phyloP scores from a whole-genome alignment of 768 basidiomycete genomes.

The Boletus vermiculosoides region DNA sequence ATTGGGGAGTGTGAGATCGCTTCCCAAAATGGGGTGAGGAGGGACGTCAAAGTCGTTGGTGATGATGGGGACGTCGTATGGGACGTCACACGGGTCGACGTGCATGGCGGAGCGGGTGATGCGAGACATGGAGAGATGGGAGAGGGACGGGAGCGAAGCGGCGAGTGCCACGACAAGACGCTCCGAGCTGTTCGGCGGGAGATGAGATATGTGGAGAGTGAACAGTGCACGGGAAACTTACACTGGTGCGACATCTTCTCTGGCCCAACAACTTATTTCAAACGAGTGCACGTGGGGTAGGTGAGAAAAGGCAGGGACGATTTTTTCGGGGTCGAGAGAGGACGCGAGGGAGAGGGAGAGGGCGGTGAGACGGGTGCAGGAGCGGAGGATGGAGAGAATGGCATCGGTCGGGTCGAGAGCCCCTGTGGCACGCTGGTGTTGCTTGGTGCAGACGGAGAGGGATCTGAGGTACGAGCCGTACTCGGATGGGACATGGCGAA shows the following conservation, averaged over 20 bases:
- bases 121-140: conserved; percentile 57
- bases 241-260: conserved; percentile 38
- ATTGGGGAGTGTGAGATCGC: conserved; percentile 60
- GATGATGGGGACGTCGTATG: conserved; percentile 54
- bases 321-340: conserved; percentile 17
- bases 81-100: conserved; percentile 46
- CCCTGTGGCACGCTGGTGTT: conserved; percentile 33
- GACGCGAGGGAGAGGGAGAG: conserved; percentile 30
- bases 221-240: conserved; percentile 20
- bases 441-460: conserved; percentile 45
- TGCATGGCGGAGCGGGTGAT: conserved; percentile 68
- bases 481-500: conserved; percentile 51
- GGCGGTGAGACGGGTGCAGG: conserved; percentile 43
- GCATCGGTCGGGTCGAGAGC: conserved; percentile 41
- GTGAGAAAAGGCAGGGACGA: conserved; percentile 24
- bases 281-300: conserved; percentile 19
- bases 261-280: conserved; percentile 26
- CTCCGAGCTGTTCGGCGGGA: conserved; percentile 38
- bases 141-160: conserved; percentile 52
- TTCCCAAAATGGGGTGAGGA: conserved; percentile 50
- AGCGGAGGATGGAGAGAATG: conserved; percentile 49
- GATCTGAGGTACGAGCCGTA: conserved; percentile 53
- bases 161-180: conserved; percentile 69
- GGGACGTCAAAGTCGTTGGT: conserved; percentile 61
- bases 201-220: not conserved